Evolutionary conservation across 108 stramenopile genomes (phyloP).

Genomic region (Parietichytrium sp.): DNA sequence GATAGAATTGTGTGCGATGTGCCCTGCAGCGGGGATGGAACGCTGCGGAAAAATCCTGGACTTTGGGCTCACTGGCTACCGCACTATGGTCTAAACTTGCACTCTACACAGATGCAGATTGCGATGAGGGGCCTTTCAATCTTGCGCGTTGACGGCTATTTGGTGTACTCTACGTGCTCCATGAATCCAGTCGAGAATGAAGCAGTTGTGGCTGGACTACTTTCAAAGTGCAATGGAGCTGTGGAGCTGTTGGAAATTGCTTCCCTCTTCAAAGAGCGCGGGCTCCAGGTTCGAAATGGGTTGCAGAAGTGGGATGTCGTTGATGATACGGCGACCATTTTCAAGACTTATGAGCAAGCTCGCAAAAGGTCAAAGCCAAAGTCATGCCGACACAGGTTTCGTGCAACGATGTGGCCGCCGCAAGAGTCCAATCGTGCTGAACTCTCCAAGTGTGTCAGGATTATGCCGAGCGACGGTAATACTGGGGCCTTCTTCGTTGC

Average conservation of each 20-base stretch:
- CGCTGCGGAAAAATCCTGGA: constrained; percentile 74
- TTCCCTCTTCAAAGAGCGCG: neutral
- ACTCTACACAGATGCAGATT: constrained; percentile 73
- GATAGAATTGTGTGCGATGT: constrained; percentile 78
- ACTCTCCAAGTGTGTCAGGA: constrained; percentile 82
- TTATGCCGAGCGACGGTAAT: constrained; percentile 90
- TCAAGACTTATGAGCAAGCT: neutral
- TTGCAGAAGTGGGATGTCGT: constrained; percentile 70
- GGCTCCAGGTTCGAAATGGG: constrained; percentile 70
- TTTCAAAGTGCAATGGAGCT: constrained; percentile 40
- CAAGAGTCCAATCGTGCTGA: constrained; percentile 72
- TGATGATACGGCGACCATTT: neutral
- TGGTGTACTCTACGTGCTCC: constrained; percentile 79
- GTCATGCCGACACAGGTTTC: neutral
- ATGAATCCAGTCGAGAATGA: constrained; percentile 89
- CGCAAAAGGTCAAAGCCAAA: neutral
- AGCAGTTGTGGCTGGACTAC: constrained; percentile 74
- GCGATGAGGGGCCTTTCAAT: constrained; percentile 64
- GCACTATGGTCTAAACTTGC: constrained; percentile 63
- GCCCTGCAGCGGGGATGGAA: constrained; percentile 84
- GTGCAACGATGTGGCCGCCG: constrained; percentile 62
- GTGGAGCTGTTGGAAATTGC: constrained; percentile 74
- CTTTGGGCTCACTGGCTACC: constrained; percentile 74
- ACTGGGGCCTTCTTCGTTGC: constrained; percentile 98
- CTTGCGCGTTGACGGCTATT: constrained; percentile 68